A percentile compares a stretch with the other conserved stretches of the same genome.
Evolutionary conservation across 495 filamentous ascomycete genomes (phyloP).

Genomic region (Talaromyces nanjingensis): DNA sequence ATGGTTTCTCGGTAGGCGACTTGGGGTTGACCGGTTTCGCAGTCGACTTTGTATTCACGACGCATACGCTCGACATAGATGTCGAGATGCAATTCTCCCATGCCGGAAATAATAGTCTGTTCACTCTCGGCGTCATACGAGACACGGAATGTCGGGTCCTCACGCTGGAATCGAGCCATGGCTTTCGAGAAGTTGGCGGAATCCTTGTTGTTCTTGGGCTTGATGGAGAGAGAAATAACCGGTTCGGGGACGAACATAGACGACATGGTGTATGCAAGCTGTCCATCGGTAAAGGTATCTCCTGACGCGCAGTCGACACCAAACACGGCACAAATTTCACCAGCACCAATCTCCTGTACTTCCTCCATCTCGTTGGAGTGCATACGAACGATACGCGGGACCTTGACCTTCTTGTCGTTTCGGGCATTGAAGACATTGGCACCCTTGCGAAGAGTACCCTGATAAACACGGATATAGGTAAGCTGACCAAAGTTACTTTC

Average conservation of each 20-base stretch:
- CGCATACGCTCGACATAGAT: conserved; percentile 99
- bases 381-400: conserved; percentile 98
- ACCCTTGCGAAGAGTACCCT: conserved; percentile 83
- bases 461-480: conserved; percentile 98
- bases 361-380: conserved; percentile 99
- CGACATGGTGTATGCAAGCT: conserved; percentile 90
- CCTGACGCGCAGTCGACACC: conserved; percentile 97
- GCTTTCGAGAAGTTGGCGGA: conserved; percentile 94
- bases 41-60: conserved; percentile 94
- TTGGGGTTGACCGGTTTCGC: conserved; percentile 90
- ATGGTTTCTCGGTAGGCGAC: conserved; percentile 98
- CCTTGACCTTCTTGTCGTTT: conserved; percentile 90
- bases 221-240: conserved; percentile 96
- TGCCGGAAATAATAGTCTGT: conserved; percentile 96
- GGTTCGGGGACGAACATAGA: conserved; percentile 99
- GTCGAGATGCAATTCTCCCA: conserved; percentile 95
- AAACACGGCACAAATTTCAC: conserved; percentile 98
- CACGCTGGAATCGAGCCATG: conserved; percentile 97
- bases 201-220: conserved; percentile 91
- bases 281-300: conserved; percentile 96
- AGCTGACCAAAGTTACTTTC: conserved; percentile 98
- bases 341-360: conserved; percentile 80
- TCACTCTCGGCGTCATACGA: conserved; percentile 83
- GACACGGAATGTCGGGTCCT: conserved; percentile 97
- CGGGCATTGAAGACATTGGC: conserved; percentile 89